Evolutionary conservation across 2,329 filamentous ascomycete species (phyloP), one percentile per base, ranked within the genome.

Genomic region (Fusarium phyllophilum): DNA sequence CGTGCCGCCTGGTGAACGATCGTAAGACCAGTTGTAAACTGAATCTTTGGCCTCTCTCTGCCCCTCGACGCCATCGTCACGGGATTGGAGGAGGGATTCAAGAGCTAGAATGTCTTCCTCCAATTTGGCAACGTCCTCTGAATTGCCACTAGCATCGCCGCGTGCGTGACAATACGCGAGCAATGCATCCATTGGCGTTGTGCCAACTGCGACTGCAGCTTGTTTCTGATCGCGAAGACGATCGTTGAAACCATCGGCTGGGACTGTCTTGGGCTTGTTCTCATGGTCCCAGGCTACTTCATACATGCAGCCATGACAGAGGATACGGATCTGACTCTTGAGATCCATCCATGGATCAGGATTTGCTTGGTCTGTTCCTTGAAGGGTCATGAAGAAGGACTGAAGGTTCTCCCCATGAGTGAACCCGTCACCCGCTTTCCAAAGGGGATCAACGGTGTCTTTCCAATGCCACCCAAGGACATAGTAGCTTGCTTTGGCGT

Each of bases 401-500:
- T 74, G 63, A 1, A 80, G 58, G 12, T 65, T 75, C 20, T 66
- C 56, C 7, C 36, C 60, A n/a, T 73, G 71, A 20, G 62, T 56
- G 8, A 61, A 22, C 1, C 41, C 29, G 17, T 18, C 33, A 7
- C 60, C 60, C 7, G 39, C 22, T 9, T 60, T 36, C 57, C 69
- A 73, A 3, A 81, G 59, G 2, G 76, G 76, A 44, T 82, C 75
- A 20, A 67, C 64, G 3, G 41, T 62, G 15, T 52, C 39, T 12
- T 78, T 72, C 26, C 68, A 74, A 41, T 85, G 82, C 83, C 83
- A 85, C 10, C 84, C 84, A 2, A 86, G 18, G 0, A 85, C 72
- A 66, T 82, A 83, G 68, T 85, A 86, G 68, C 75, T 80, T 1
- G 80, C 81, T 0, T 66, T 76, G 20, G 81, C 83, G 0, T 62